A percentile compares a stretch with the other conserved stretches of the same genome.
These are phyloP conservation scores for Sesbania bispinosa DNA, from an alignment of 306 rosid species.

Conservation along the genomic window DNA sequence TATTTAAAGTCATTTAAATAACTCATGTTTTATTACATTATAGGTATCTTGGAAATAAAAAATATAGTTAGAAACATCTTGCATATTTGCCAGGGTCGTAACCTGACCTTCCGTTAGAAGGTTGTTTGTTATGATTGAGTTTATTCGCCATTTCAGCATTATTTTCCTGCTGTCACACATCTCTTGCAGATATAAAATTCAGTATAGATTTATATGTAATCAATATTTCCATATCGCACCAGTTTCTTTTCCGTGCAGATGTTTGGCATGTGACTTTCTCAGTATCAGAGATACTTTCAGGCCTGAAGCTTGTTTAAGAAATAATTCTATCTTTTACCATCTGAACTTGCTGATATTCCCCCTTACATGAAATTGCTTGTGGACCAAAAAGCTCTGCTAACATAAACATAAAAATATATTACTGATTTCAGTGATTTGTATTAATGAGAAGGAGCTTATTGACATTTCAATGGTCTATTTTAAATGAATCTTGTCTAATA, in stretches of 20 bases:
- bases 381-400: background rate
- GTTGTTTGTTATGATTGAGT: background rate
- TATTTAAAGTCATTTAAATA: background rate
- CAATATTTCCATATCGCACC: background rate
- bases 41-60: background rate
- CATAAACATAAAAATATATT: background rate
- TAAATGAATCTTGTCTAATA: background rate
- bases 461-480: background rate
- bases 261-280: background rate
- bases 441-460: background rate
- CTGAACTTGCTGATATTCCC: constrained; percentile 2
- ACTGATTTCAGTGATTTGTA: background rate
- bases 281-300: background rate
- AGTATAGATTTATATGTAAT: background rate
- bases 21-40: background rate
- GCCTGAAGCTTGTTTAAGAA: background rate
- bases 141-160: background rate
- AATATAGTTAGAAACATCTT: background rate
- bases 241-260: background rate
- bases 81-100: background rate
- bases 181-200: background rate
- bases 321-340: background rate
- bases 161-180: background rate
- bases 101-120: background rate
- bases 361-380: background rate